These are phyloP conservation scores for Pyricularia sp. DNA, from an alignment of 2,329 filamentous ascomycete genomes.

Conservation along the genomic window DNA sequence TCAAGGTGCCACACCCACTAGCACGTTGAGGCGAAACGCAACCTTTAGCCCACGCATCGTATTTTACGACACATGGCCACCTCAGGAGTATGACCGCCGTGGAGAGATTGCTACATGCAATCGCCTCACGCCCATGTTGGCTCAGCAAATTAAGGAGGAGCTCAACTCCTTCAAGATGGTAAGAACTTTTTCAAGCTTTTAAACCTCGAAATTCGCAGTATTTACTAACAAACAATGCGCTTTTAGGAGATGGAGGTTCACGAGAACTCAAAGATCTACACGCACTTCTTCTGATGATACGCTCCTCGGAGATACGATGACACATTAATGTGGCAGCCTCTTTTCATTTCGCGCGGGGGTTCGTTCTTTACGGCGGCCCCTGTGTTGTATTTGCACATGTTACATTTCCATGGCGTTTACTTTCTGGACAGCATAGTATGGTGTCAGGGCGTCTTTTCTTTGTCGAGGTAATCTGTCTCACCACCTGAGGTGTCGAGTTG, in stretches of 20 bases:
- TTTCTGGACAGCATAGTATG: slow-evolving; percentile 47
- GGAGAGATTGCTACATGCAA: slow-evolving; percentile 98
- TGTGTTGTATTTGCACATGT: slow-evolving; percentile 41
- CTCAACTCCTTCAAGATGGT: slow-evolving; percentile 99
- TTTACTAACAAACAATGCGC: slow-evolving; percentile 11
- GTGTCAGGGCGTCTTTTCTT: slow-evolving; percentile 42
- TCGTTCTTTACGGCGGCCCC: slow-evolving; percentile 13
- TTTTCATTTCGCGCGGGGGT: slow-evolving; percentile 23
- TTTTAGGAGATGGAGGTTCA: slow-evolving; percentile 97
- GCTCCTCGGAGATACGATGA: slow-evolving; percentile 16
- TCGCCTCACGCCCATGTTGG: slow-evolving; percentile 88
- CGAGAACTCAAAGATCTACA: slow-evolving; percentile 97
- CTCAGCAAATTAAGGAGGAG: slow-evolving; percentile 99
- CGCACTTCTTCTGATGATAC: slow-evolving; percentile 86
- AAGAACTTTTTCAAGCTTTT: slow-evolving; percentile 24
- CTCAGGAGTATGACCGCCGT: slow-evolving; percentile 88
- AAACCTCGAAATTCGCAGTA: neutral
- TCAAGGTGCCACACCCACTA: slow-evolving; percentile 27
- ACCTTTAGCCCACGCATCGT: slow-evolving; percentile 88
- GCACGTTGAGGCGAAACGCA: slow-evolving; percentile 50
- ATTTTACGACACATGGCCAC: slow-evolving; percentile 95
- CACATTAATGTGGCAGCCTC: slow-evolving; percentile 6
- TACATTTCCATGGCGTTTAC: slow-evolving; percentile 29
- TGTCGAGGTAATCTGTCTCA: neutral
- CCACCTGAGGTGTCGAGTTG: neutral